Base-by-base conservation (phyloP, 305 asterid genomes). In the Solanum hybrid region DNA sequence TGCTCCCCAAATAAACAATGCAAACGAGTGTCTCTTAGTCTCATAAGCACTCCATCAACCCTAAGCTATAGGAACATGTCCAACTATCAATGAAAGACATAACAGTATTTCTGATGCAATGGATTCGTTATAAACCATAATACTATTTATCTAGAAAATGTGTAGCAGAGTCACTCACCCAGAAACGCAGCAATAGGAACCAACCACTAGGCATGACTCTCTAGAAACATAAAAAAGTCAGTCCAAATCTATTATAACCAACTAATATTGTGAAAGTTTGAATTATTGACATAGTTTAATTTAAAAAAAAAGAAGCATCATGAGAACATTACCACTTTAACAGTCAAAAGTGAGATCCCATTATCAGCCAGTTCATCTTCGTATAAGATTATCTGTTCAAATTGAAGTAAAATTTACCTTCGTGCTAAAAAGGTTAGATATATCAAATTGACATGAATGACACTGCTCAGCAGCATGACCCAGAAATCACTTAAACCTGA, bases 141-240 rank as follows among this genome's bases (percentile, higher is more conserved):
- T 10, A 83, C n/a, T 83, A 12, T 83, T 18, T 46, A 42, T 28
- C 40, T 46, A 4, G 73, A 11, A 37, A 46, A 46, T 29, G 81
- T 51, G 82, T 40, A 5, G 76, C 77, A 85, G 92, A 85, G 85
- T 31, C 81, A 91, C 99, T 94, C 93, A 96, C 99, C 99, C 99
- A 96, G 92, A 92, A 97, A 90, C 98, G 98, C 94, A 96, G 93
- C 85, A 97, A 99, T 91, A 97, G 98, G 92, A 95, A 97, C 99
- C 99, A 97, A 88, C 98, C 95, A 90, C 95, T 95, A 78, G 99
- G 97, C 99, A 97, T 97, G 90, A 97, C 99, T 94, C 99, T 95
- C 99, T 97, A 95, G 94, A 93, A 91, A 83, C 93, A 64, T 89
- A 92, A 84, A 86, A 91, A n/a, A 22, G 35, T 82, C 71, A 61